Base-by-base conservation (phyloP, 345 rosid species). In the Carallia brachiata region DNA sequence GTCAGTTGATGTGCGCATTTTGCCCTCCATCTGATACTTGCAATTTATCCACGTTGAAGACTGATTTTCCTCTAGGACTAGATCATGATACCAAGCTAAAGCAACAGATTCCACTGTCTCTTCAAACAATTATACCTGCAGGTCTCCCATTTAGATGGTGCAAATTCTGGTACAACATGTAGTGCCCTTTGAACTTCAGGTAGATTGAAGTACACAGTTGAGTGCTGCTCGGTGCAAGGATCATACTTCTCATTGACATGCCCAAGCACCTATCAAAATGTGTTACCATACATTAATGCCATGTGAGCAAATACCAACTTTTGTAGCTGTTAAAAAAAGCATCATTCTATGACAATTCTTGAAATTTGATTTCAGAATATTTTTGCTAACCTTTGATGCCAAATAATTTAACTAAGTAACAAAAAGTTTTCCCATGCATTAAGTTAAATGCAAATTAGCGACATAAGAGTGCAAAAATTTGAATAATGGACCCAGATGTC, bases 181-280 rank as follows among this genome's bases (percentile, higher is more conserved):
- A 94, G 90, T 9, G 97, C 90, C 66, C 70, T 68, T 68, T 88
- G 93, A 80, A 94, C 98, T 77, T 86, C 95, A 53, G 90, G 95
- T 50, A 39, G 84, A 80, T 89, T 94, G 85, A 94, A 94, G 76
- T 91, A 94, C n/a, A 80, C 75, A 62, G 57, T 80, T 13, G 96
- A 85, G 71, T 94, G 93, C 73, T 81, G 75, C 80, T 94, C 98
- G 0, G 98, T 89, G 84, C 98, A 94, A 54, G 98, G 98, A 83
- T 94, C 98, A 62, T 94, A 94, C 77, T 85, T 78, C 65, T 89
- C 91, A 18, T 87, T 81, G 67, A 85, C 75, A 67, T 73, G 86
- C 52, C 97, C 90, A 52, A 75, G 65, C 65, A 50, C 78, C 98
- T 91, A 70, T 37, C 19, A 59, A 32, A 57, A 34, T 36, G 79